Conservation (phyloP, 208 protist genomes). For the Leptomonas pyrrhocoris region DNA sequence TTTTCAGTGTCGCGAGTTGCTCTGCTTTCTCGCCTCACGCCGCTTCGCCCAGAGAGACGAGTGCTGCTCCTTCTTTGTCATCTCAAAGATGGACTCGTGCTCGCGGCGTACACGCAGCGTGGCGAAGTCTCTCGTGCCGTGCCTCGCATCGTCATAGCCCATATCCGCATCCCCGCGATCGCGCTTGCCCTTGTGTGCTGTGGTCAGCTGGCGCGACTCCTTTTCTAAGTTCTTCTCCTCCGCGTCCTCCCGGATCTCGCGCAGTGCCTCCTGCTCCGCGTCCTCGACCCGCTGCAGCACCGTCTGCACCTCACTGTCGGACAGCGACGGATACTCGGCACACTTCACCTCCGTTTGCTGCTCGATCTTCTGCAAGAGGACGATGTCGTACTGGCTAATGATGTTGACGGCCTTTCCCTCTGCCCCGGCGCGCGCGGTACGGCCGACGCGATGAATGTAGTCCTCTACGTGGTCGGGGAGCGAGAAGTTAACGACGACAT, state of each 20-base stretch:
- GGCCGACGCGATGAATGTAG: constrained; percentile 98
- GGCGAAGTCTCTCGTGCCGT: constrained; percentile 77
- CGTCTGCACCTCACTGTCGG: constrained; percentile 71
- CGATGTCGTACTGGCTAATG: constrained; percentile 98
- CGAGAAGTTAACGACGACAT: constrained; percentile 98
- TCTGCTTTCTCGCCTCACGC: constrained; percentile 67
- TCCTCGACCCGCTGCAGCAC: constrained; percentile 91
- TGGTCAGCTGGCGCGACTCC: constrained; percentile 69
- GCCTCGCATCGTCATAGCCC: constrained; percentile 88
- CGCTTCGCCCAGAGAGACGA: constrained; percentile 88
- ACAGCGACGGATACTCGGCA: constrained; percentile 80
- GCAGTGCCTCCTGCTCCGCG: constrained; percentile 88
- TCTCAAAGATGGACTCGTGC: constrained; percentile 88
- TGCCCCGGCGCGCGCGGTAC: constrained; percentile 95
- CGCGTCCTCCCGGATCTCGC: constrained; percentile 89
- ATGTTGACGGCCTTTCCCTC: constrained; percentile 93
- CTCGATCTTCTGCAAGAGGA: constrained; percentile 98
- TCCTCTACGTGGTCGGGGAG: constrained; percentile 96
- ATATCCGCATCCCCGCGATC: constrained; percentile 81
- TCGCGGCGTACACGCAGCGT: constrained; percentile 87
- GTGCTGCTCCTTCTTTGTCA: constrained; percentile 88
- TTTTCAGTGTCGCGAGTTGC: constrained; percentile 16
- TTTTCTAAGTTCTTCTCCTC: constrained; percentile 80
- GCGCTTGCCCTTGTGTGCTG: constrained; percentile 76
- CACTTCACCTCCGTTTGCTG: constrained; percentile 93